Evolutionary conservation across 1,284 basidiomycete species (phyloP).

Genomic region (Leccinum solheimii): DNA sequence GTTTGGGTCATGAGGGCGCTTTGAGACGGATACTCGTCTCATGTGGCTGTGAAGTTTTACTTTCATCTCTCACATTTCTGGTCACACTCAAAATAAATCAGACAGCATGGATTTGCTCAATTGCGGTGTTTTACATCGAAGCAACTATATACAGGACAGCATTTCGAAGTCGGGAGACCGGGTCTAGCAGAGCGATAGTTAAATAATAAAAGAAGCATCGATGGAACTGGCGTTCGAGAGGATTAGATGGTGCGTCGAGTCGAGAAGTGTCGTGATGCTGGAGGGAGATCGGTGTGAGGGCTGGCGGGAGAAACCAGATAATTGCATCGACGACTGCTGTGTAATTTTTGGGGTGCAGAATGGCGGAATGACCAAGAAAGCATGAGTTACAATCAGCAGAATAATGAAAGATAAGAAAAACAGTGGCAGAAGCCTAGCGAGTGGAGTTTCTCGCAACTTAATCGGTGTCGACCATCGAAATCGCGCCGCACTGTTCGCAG

Average conservation of each 20-base stretch:
- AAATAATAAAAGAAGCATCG: conserved; percentile 24
- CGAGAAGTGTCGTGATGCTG: conserved; percentile 19
- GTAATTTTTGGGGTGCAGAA: conserved; percentile 26
- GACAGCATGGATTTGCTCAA: conserved; percentile 15
- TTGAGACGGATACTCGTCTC: conserved; percentile 8
- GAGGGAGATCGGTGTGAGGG: conserved; percentile 14
- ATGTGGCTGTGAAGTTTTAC: conserved; percentile 29
- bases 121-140: conserved; percentile 30
- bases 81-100: background rate
- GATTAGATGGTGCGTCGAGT: conserved; percentile 20
- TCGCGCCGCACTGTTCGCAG: conserved; percentile 83
- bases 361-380: conserved; percentile 21
- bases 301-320: conserved; percentile 7
- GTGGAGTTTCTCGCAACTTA: conserved; percentile 30
- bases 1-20: conserved; percentile 54
- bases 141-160: conserved; percentile 34
- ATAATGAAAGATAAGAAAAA: conserved; percentile 38
- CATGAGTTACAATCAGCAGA: conserved; percentile 36
- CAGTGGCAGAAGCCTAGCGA: conserved; percentile 10
- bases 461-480: conserved; percentile 81
- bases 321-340: conserved; percentile 23
- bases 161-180: conserved; percentile 25
- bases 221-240: conserved; percentile 19
- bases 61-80: background rate
- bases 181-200: conserved; percentile 22